Conservation (phyloP, 2,329 filamentous ascomycete genomes). For the Penicillium sp. region DNA sequence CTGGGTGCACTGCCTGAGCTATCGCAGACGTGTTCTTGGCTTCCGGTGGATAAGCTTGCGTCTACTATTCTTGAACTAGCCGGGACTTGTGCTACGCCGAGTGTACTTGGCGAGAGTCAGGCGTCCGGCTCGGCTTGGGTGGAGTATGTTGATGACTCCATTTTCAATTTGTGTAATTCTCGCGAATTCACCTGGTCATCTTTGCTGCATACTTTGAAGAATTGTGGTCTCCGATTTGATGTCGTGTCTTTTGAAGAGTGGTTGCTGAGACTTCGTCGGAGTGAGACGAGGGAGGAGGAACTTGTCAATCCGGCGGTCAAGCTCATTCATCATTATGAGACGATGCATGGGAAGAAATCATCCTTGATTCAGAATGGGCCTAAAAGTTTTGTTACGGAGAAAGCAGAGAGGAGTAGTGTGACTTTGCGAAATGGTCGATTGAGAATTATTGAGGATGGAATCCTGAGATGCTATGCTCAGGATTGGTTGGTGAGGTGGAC, state of each 20-base stretch:
- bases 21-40: slow-evolving; percentile 31
- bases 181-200: slow-evolving; percentile 37
- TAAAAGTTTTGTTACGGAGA: slow-evolving; percentile 28
- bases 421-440: slow-evolving; percentile 30
- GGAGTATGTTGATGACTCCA: slow-evolving; percentile 20
- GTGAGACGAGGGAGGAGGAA: slow-evolving; percentile 31
- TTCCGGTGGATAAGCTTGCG: slow-evolving; percentile 34
- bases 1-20: slow-evolving; percentile 28
- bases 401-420: slow-evolving; percentile 31
- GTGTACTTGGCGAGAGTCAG: neutral
- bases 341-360: slow-evolving; percentile 23
- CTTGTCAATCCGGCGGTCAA: slow-evolving; percentile 35
- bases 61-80: slow-evolving; percentile 30
- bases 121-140: neutral
- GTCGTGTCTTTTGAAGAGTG: slow-evolving; percentile 36
- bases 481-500: slow-evolving; percentile 34
- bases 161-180: slow-evolving; percentile 36
- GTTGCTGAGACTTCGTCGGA: slow-evolving; percentile 34
- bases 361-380: neutral
- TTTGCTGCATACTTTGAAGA: slow-evolving; percentile 31
- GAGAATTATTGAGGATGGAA: slow-evolving; percentile 34
- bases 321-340: slow-evolving; percentile 32
- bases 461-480: slow-evolving; percentile 30
- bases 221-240: slow-evolving; percentile 38
- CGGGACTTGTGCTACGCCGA: slow-evolving; percentile 11